Base-by-base conservation (phyloP, 495 filamentous ascomycete species). In the Tetracladium setigerum region DNA sequence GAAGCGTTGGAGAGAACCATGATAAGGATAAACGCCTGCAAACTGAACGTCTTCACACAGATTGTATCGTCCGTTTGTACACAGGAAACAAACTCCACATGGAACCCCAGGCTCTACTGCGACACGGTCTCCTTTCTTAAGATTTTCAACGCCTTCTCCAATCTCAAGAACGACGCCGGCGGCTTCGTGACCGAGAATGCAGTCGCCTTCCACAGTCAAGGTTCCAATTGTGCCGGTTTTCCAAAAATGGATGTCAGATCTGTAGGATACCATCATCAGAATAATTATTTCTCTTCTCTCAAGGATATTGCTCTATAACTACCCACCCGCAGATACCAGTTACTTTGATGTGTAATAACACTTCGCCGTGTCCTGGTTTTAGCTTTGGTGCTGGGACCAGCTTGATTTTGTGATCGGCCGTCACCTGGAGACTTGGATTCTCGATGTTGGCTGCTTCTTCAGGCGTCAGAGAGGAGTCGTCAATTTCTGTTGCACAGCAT, bases 41-140 rank as follows among this genome's bases (percentile, higher is more conserved):
- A 75, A 78, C 12, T 57, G 60, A 64, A 74, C 76, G 47, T 70
- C 59, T 39, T 64, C 62, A 47, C 73, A 78, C 9, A 76, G 63
- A 52, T 78, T 72, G 56, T 77, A 76, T 50, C 67, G 66, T 15
- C 73, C 73, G 11, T 55, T 52, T 46, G 71, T 73, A 62, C 73
- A 77, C 31, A 64, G 65, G 33, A 66, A 66, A 48, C 74, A 78
- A 1, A 63, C 36, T 16, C 71, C 66, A 48, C 74, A 78, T 0
- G 67, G 62, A 14, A 69, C 64, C 19, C 72, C 72, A 9, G 74
- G 74, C 48, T 78, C 74, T 53, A 77, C 73, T 63, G 35, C 86
- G 19, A 94, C 73, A 45, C 77, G 72, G 63, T 97, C 91, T 1
- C 91, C 90, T 44, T 78, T 69, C 57, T 78, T 64, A 41, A 96